These are phyloP conservation scores for Vitis rotundifolia DNA, from an alignment of 164 flowering plant species.

Conservation along the genomic window DNA sequence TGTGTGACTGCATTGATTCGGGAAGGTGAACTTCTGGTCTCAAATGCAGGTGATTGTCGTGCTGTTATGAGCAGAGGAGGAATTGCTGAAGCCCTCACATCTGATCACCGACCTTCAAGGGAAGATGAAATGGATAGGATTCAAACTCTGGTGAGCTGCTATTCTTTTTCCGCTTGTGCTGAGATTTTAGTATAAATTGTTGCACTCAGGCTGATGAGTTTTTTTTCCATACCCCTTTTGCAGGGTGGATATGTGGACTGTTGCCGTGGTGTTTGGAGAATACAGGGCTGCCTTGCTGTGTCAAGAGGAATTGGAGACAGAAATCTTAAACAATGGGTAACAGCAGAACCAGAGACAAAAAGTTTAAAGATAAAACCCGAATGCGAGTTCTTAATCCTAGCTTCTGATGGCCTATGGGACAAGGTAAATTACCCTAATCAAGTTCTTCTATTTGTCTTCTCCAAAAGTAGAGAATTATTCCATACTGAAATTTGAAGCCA, in stretches of 20 bases:
- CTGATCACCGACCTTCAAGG: slow-evolving; percentile 76
- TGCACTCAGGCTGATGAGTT: slow-evolving; percentile 11
- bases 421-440: slow-evolving; percentile 44
- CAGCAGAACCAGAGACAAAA: slow-evolving; percentile 72
- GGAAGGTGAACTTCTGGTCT: slow-evolving; percentile 58
- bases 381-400: slow-evolving; percentile 76
- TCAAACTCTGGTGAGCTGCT: slow-evolving; percentile 47
- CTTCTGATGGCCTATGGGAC: slow-evolving; percentile 94
- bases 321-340: slow-evolving; percentile 75
- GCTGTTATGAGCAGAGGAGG: slow-evolving; percentile 81
- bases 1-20: slow-evolving; percentile 74
- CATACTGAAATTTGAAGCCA: too few relatives aligned
- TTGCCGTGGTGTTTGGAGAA: slow-evolving; percentile 74
- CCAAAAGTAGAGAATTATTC: too few relatives aligned
- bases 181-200: neutral
- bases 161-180: neutral
- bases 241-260: slow-evolving; percentile 91
- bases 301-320: slow-evolving; percentile 83
- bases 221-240: slow-evolving; percentile 7
- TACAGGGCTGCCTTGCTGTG: slow-evolving; percentile 85
- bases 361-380: slow-evolving; percentile 39
- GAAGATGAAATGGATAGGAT: slow-evolving; percentile 64
- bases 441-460: too few relatives aligned
- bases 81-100: slow-evolving; percentile 75
- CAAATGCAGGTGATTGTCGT: slow-evolving; percentile 91